Percentiles rank a stretch among this genome's conserved stretches.
Evolutionary conservation across 768 basidiomycete genomes (phyloP).

Genomic region (Botryobasidium botryosum): DNA sequence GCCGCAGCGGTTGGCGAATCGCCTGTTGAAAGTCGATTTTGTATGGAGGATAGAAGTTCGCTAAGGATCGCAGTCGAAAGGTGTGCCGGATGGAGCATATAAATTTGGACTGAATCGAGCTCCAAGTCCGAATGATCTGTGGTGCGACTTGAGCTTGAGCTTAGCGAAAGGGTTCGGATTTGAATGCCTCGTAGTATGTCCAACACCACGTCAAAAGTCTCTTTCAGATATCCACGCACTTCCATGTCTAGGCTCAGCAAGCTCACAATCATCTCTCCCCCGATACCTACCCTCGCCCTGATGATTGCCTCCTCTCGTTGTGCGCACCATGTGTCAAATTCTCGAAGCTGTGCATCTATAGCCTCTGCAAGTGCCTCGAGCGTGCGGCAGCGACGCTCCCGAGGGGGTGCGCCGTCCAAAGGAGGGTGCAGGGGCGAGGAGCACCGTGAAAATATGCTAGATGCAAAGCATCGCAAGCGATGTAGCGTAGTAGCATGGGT

Average conservation of each 20-base stretch:
- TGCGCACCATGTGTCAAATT: constrained; percentile 57
- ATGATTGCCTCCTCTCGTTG: constrained; percentile 47
- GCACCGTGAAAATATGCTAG: constrained; percentile 15
- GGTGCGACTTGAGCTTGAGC: no score
- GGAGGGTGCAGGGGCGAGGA: constrained; percentile 21
- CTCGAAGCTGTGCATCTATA: constrained; percentile 38
- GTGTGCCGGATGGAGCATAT: no score
- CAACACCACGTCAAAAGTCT: constrained; percentile 40
- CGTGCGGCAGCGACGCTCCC: constrained; percentile 27
- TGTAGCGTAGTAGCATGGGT: constrained; percentile 41
- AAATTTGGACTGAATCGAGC: no score
- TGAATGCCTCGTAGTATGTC: constrained; percentile 27
- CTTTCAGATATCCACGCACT: constrained; percentile 37
- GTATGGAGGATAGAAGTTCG: constrained; percentile 36
- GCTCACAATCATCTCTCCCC: constrained; percentile 37
- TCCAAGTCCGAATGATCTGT: no score
- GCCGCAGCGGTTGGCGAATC: constrained; percentile 36
- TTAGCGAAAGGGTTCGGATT: no score
- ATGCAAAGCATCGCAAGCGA: constrained; percentile 45
- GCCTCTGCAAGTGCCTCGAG: constrained; percentile 76
- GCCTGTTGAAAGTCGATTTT: constrained; percentile 41
- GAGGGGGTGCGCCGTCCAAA: no score
- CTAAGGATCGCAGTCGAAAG: constrained; percentile 46
- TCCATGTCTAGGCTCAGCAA: constrained; percentile 47
- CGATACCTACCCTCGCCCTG: constrained; percentile 34